Evolutionary conservation across 176 grass and related monocot genomes (phyloP), one percentile per base, ranked within the genome.

Genomic region (Paspalum vaginatum): DNA sequence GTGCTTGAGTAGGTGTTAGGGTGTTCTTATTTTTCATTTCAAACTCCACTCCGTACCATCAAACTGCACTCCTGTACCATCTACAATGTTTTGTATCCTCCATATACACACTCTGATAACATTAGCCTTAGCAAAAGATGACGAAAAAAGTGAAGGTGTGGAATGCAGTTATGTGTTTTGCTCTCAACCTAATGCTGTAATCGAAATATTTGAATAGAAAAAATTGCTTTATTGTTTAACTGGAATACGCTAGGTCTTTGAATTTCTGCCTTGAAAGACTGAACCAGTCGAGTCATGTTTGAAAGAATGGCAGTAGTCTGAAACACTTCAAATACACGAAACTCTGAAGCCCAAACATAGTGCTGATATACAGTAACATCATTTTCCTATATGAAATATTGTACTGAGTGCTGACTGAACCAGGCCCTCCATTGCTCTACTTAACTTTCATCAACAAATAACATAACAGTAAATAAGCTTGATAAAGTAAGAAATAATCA

Each of bases 401-500:
- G 24, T 48, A 4, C n/a, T 41, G 24, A 61, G 24, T 48, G 6
- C n/a, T 41, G 24, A 61, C 24, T 65, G 21, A 54, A 22, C 32
- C 80, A 26, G 65, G 45, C 16, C 1, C 13, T 25, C 11, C 16
- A 55, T 38, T 83, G 72, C 47, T 76, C 25, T 71, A 61, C 9
- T 63, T 11, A 61, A 42, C 53, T 60, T 46, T 25, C 9, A 57
- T 45, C 39, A 59, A n/a, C 0, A 58, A 54, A 11, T 40, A 81
- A 20, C 24, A 69, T 47, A 70, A 7, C 27, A 71, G 37, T 44
- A 44, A 72, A 70, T 64, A 44, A 79, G 51, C 48, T 47, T 78
- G 40, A 27, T 42, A 53, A 63, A 72, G 22, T 8, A 11, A 60
- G 51, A 59, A 65, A 65, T 40, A 63, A 40, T 27, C 71, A 14